Evolutionary conservation across 768 basidiomycete genomes (phyloP).

Genomic region (Cubamyces sp.): DNA sequence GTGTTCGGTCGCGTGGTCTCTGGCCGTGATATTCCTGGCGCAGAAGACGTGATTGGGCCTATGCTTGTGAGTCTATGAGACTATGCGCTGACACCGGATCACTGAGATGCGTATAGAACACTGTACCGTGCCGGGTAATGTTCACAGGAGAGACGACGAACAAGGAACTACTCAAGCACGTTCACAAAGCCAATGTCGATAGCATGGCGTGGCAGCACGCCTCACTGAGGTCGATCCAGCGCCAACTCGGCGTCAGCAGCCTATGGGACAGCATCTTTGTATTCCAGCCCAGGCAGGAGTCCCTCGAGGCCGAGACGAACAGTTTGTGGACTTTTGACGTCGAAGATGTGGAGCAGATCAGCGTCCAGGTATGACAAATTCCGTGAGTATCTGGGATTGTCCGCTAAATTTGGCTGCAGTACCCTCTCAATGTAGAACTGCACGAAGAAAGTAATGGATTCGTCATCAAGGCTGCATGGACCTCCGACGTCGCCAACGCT

Average conservation of each 20-base stretch:
- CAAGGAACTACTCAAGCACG: slow-evolving; percentile 39
- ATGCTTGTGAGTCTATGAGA: slow-evolving; percentile 43
- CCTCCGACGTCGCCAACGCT: slow-evolving; percentile 34
- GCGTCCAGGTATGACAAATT: slow-evolving; percentile 37
- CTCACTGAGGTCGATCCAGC: slow-evolving; percentile 48
- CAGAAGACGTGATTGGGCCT: slow-evolving; percentile 51
- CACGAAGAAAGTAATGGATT: slow-evolving; percentile 38
- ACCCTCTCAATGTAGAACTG: slow-evolving; percentile 49
- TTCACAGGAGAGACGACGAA: slow-evolving; percentile 34
- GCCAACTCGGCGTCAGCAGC: slow-evolving; percentile 32
- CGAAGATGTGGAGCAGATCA: slow-evolving; percentile 24
- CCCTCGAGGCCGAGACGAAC: background rate
- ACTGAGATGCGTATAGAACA: slow-evolving; percentile 40
- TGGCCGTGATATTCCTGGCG: slow-evolving; percentile 44
- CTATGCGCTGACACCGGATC: background rate
- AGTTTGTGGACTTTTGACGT: slow-evolving; percentile 32
- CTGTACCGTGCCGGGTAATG: slow-evolving; percentile 48
- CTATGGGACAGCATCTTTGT: slow-evolving; percentile 51
- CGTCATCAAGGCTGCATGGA: slow-evolving; percentile 42
- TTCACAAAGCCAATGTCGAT: slow-evolving; percentile 45
- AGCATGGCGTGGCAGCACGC: slow-evolving; percentile 49
- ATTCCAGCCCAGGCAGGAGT: slow-evolving; percentile 41
- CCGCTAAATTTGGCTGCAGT: slow-evolving; percentile 36
- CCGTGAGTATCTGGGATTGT: slow-evolving; percentile 8
- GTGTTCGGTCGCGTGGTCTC: slow-evolving; percentile 53